Evolutionary conservation across 192 early-diverging fungal genomes (phyloP).

Genomic region (Backusella liffmaniae): DNA sequence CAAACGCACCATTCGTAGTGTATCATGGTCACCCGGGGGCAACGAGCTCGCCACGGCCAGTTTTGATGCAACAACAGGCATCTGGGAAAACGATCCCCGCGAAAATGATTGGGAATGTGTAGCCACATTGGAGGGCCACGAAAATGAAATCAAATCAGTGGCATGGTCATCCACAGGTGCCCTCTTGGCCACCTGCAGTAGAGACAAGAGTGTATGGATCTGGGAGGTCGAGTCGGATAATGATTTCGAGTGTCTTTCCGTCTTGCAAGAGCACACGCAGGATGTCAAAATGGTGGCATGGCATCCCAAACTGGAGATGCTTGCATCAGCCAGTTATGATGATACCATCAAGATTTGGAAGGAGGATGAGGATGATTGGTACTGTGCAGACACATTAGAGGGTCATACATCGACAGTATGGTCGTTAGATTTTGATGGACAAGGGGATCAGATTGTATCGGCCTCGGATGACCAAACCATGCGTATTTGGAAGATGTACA

Average conservation of each 20-base stretch:
- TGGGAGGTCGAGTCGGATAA: slow-evolving; percentile 89
- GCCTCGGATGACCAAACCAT: slow-evolving; percentile 88
- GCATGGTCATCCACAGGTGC: slow-evolving; percentile 81
- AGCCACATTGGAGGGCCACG: slow-evolving; percentile 95
- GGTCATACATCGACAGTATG: slow-evolving; percentile 93
- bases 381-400: slow-evolving; percentile 78
- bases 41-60: slow-evolving; percentile 79
- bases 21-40: slow-evolving; percentile 78
- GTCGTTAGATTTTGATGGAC: slow-evolving; percentile 83
- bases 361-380: slow-evolving; percentile 98
- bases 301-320: slow-evolving; percentile 85
- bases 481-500: slow-evolving; percentile 70
- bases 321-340: slow-evolving; percentile 91
- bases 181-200: slow-evolving; percentile 88
- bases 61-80: slow-evolving; percentile 91
- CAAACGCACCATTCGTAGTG: slow-evolving; percentile 88
- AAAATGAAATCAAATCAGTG: slow-evolving; percentile 96
- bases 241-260: slow-evolving; percentile 95
- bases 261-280: slow-evolving; percentile 93
- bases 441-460: slow-evolving; percentile 64
- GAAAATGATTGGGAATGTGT: slow-evolving; percentile 77
- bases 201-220: slow-evolving; percentile 99
- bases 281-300: slow-evolving; percentile 95
- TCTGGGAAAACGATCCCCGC: slow-evolving; percentile 78
- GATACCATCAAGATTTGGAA: slow-evolving; percentile 93